phyloP scores from a whole-genome alignment of 306 rosid genomes.

The Vigna mungo region DNA sequence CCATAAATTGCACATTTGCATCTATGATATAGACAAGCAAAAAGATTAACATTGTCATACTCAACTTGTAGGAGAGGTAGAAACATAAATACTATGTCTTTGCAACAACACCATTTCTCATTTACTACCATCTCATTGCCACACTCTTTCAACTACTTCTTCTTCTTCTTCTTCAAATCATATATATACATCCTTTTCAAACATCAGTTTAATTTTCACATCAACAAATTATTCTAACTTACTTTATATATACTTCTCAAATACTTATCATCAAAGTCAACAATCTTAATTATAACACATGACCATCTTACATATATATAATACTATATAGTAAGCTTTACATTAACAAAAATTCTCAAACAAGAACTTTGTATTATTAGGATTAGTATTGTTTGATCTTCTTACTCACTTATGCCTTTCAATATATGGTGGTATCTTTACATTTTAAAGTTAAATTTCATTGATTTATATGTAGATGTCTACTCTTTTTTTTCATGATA shows the following conservation, averaged over 20 bases:
- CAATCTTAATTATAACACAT: too few relatives aligned
- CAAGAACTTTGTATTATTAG: too few relatives aligned
- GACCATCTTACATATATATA: too few relatives aligned
- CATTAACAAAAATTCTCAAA: too few relatives aligned
- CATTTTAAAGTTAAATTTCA: neutral
- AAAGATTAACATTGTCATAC: constrained; percentile 47
- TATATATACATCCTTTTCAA: too few relatives aligned
- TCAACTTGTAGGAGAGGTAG: constrained; percentile 25
- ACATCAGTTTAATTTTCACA: neutral
- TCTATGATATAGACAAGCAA: constrained; percentile 44
- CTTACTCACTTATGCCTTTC: neutral
- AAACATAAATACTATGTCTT: neutral
- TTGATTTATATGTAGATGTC: neutral
- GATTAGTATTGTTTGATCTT: neutral
- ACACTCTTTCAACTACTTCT: too few relatives aligned
- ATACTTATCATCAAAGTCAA: neutral
- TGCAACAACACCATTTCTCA: too few relatives aligned
- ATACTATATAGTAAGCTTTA: too few relatives aligned
- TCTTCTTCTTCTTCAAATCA: too few relatives aligned
- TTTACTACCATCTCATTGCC: too few relatives aligned
- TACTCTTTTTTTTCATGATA: too few relatives aligned
- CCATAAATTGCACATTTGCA: constrained; percentile 45
- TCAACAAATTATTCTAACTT: neutral
- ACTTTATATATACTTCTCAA: neutral
- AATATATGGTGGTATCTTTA: neutral